Evolutionary conservation across 495 filamentous ascomycete species (phyloP).

Genomic region (Tuber melanosporum): DNA sequence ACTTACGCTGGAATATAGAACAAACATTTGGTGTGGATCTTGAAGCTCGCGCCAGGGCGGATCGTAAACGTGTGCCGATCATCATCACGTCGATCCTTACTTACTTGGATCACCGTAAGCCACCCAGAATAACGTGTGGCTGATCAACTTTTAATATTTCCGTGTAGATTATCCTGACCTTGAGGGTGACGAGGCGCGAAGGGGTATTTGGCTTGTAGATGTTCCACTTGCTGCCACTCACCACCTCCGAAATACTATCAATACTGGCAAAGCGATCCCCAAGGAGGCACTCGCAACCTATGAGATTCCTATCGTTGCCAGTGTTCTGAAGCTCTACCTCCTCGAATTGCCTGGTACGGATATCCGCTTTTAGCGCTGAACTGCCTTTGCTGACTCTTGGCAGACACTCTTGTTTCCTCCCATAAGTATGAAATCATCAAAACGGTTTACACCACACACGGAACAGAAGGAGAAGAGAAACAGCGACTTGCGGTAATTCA

Average conservation of each 20-base stretch:
- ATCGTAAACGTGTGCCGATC: constrained; percentile 89
- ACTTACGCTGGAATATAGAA: constrained; percentile 50
- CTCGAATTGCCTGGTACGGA: constrained; percentile 84
- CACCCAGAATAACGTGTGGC: constrained; percentile 15
- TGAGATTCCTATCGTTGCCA: constrained; percentile 88
- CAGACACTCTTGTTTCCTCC: constrained; percentile 93
- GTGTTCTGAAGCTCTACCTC: constrained; percentile 88
- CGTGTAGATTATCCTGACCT: constrained; percentile 79
- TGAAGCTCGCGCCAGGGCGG: constrained; percentile 83
- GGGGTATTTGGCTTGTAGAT: constrained; percentile 89
- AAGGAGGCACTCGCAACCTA: constrained; percentile 72
- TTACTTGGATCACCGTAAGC: constrained; percentile 78
- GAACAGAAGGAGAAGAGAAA: constrained; percentile 59
- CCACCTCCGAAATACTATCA: constrained; percentile 70
- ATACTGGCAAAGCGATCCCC: constrained; percentile 78
- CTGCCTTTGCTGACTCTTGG: background rate
- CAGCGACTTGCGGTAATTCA: constrained; percentile 86
- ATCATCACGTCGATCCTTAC: constrained; percentile 89
- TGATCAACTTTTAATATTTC: constrained; percentile 18
- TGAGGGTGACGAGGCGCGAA: constrained; percentile 89
- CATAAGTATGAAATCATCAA: constrained; percentile 99
- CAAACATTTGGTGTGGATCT: constrained; percentile 97
- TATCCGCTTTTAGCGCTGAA: background rate
- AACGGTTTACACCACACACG: constrained; percentile 84
- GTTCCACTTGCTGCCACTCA: constrained; percentile 81